phyloP scores from a whole-genome alignment of 225 moss, liverwort and hornwort species.

The Sphagnum contortum region DNA sequence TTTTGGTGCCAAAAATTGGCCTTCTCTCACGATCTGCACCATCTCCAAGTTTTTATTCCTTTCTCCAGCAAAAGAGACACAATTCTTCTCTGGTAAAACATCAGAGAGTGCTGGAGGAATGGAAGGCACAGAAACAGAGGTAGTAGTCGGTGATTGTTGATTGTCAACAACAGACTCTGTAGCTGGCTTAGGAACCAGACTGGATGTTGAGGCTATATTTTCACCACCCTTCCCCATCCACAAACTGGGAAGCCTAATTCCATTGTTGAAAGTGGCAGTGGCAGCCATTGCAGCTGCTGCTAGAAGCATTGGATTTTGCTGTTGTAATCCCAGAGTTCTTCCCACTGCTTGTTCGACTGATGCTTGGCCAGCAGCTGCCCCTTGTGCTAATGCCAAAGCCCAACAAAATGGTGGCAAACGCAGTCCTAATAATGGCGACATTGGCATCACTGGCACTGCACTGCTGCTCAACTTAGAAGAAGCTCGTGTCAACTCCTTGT shows the following conservation, averaged over 20 bases:
- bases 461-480: slow-evolving; percentile 5
- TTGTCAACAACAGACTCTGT: slow-evolving; percentile 11
- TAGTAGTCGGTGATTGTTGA: slow-evolving; percentile 11
- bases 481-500: slow-evolving; percentile 10
- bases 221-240: too few species aligned
- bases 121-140: slow-evolving; percentile 9
- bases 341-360: slow-evolving; percentile 15
- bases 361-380: slow-evolving; percentile 31
- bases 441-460: slow-evolving; percentile 4
- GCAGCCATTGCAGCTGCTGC: slow-evolving; percentile 21
- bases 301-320: slow-evolving; percentile 25
- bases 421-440: slow-evolving; percentile 17
- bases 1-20: too few species aligned
- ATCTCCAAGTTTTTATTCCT: too few species aligned
- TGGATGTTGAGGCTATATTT: too few species aligned
- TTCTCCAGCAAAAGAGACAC: too few species aligned
- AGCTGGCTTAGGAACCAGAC: not conserved
- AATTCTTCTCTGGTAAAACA: too few species aligned
- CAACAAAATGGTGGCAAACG: slow-evolving; percentile 36
- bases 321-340: slow-evolving; percentile 6
- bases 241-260: too few species aligned
- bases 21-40: too few species aligned
- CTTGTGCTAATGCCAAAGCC: slow-evolving; percentile 45
- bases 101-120: too few species aligned
- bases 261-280: not conserved